Conservation (phyloP, 2,329 filamentous ascomycete genomes). For the Blastomyces parvus region DNA sequence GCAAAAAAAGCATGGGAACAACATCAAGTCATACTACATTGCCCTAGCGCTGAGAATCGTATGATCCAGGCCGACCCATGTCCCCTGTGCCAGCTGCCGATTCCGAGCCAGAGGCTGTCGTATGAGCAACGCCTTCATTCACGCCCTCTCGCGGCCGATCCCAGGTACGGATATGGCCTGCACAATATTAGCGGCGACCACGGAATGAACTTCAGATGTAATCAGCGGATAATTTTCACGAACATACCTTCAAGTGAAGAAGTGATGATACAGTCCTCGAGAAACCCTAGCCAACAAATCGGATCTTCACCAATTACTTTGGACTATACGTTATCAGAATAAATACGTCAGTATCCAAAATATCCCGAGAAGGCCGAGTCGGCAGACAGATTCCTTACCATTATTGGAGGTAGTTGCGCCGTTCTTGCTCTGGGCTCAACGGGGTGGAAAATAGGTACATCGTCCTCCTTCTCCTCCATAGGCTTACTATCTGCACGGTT, state of each 20-base stretch:
- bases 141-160: constrained; percentile 48
- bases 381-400: constrained; percentile 47
- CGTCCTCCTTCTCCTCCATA: constrained; percentile 44
- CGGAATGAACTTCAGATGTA: background rate
- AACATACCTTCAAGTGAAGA: constrained; percentile 77
- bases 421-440: constrained; percentile 79
- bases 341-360: constrained; percentile 6
- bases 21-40: background rate
- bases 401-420: constrained; percentile 79
- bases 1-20: background rate
- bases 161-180: constrained; percentile 69
- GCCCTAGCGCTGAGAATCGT: constrained; percentile 1
- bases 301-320: constrained; percentile 81
- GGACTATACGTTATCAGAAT: constrained; percentile 44
- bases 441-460: constrained; percentile 58
- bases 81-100: constrained; percentile 10
- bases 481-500: constrained; percentile 44
- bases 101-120: constrained; percentile 10
- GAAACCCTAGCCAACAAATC: constrained; percentile 84
- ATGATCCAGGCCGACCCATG: background rate
- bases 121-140: constrained; percentile 27
- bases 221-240: background rate
- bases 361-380: background rate
- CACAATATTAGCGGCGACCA: constrained; percentile 16
- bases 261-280: constrained; percentile 84